phyloP scores from a whole-genome alignment of 140 eudicot genomes.

The Ambrosia hybrid region DNA sequence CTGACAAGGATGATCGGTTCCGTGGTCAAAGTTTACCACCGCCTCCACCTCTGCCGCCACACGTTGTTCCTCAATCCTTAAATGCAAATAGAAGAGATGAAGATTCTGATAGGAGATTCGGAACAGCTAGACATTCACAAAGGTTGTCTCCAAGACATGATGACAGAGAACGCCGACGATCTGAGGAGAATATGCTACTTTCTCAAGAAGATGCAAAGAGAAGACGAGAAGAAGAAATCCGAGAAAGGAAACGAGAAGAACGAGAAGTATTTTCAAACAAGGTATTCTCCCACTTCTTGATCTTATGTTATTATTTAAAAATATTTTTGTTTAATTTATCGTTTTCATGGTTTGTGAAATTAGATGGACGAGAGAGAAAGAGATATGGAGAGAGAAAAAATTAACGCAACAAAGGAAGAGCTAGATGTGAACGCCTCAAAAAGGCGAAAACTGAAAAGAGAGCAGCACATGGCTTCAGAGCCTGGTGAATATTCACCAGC shows the following conservation, averaged over 20 bases:
- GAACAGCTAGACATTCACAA: constrained; percentile 70
- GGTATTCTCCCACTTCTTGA: constrained; percentile 30
- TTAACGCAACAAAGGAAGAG: constrained; percentile 63
- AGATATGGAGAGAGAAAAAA: constrained; percentile 73
- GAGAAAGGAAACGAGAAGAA: constrained; percentile 92
- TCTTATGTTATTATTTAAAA: neutral
- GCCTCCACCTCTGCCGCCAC: constrained; percentile 93
- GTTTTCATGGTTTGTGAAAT: constrained; percentile 18
- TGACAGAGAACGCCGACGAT: constrained; percentile 88
- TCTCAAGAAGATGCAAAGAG: constrained; percentile 80
- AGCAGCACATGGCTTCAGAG: constrained; percentile 71
- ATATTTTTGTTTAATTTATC: neutral
- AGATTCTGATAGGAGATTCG: constrained; percentile 80
- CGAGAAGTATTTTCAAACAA: constrained; percentile 64
- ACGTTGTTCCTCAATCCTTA: constrained; percentile 81
- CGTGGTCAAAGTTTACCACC: constrained; percentile 90
- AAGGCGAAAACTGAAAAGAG: constrained; percentile 88
- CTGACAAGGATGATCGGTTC: constrained; percentile 81
- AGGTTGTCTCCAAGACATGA: constrained; percentile 91
- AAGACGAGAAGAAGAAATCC: constrained; percentile 88
- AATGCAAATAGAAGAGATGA: constrained; percentile 75
- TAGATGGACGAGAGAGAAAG: constrained; percentile 81
- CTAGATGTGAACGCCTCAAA: constrained; percentile 69
- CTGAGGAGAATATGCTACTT: constrained; percentile 67
- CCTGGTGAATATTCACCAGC: constrained; percentile 87